Percentiles rank a stretch among this genome's conserved stretches.
Conservation (phyloP, 2,329 filamentous ascomycete genomes). For the Nothophoma quercina region DNA sequence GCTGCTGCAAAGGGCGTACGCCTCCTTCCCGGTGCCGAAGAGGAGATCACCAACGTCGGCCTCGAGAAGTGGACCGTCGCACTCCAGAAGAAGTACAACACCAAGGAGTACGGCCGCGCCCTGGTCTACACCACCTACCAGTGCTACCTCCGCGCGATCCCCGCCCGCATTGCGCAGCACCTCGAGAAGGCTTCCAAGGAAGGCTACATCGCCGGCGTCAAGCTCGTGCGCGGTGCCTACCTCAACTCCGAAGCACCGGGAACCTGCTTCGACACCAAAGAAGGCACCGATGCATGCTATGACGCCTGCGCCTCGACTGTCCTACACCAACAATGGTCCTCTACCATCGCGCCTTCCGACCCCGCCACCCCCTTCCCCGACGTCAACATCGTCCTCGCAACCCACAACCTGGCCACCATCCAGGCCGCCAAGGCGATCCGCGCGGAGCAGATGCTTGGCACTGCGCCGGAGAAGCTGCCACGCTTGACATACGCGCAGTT, state of each 20-base stretch:
- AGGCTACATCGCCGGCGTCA: slow-evolving; percentile 62
- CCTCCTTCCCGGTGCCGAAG: slow-evolving; percentile 86
- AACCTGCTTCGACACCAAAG: slow-evolving; percentile 62
- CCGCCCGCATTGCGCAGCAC: slow-evolving; percentile 54
- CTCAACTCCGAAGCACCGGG: slow-evolving; percentile 58
- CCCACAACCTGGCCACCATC: slow-evolving; percentile 81
- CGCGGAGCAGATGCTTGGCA: slow-evolving; percentile 50
- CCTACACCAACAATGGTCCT: slow-evolving; percentile 68
- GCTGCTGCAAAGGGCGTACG: slow-evolving; percentile 73
- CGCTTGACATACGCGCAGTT: slow-evolving; percentile 75
- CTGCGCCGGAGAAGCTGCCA: slow-evolving; percentile 39
- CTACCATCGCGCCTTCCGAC: slow-evolving; percentile 55
- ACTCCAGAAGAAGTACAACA: slow-evolving; percentile 82
- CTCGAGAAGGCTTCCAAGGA: slow-evolving; percentile 56
- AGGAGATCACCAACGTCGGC: slow-evolving; percentile 77
- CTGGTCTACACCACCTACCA: slow-evolving; percentile 76
- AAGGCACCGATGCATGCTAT: slow-evolving; percentile 68
- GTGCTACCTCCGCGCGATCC: slow-evolving; percentile 61
- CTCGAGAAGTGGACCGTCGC: slow-evolving; percentile 81
- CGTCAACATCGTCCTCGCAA: slow-evolving; percentile 74
- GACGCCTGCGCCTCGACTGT: slow-evolving; percentile 74
- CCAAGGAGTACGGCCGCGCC: slow-evolving; percentile 59
- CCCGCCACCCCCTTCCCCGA: slow-evolving; percentile 49
- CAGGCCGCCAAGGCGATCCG: slow-evolving; percentile 59
- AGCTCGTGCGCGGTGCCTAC: slow-evolving; percentile 66